Evolutionary conservation across 2,329 filamentous ascomycete genomes (phyloP), one percentile per base, ranked within the genome.

Genomic region (Sphaerulina populicola): DNA sequence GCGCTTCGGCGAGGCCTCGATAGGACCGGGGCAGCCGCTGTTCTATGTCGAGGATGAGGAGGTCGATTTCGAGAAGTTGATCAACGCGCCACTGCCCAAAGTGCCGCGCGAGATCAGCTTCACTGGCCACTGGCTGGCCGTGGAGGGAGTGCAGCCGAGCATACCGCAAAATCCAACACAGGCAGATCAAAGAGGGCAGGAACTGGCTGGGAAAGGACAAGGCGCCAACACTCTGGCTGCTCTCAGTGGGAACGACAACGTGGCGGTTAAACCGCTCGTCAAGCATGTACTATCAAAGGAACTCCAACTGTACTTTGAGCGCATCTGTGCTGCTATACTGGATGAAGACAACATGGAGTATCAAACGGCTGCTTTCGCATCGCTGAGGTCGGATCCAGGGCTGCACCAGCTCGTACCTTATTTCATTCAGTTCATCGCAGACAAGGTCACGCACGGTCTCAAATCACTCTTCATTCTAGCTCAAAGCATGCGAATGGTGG

Each of bases 11-110:
- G 93, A 98, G 70, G 93, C 93, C 2, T 94, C 87, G 52, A 74
- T 98, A 54, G 93, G 93, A 0, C 89, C 90, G 11, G 90, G 91
- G 8, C 93, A 98, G 70, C 89, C 91, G 47, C 74, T 98, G 18
- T 98, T 91, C 71, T 98, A 98, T 68, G 86, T 98, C 35, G 93
- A 98, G 66, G 93, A 98, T 67, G 93, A 98, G 66, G 93, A 98
- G 74, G 85, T 97, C 49, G 93, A 98, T 70, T 97, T 98, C 66
- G 93, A 98, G 74, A 97, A 97, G 75, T 75, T 98, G 60, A 96
- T 98, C 68, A 98, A 98, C 72, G 89, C 89, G 58, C 88, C 93
- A 4, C 72, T 98, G 59, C 93, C 93, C 23, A 96, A 94, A 69
- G 90, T 98, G 29, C 93, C 93, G 31, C 79, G 91, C 44, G 93